Evolutionary conservation across 352 stramenopile species (phyloP), one percentile per base, ranked within the genome.

Genomic region (Phytophthora ohioensis): DNA sequence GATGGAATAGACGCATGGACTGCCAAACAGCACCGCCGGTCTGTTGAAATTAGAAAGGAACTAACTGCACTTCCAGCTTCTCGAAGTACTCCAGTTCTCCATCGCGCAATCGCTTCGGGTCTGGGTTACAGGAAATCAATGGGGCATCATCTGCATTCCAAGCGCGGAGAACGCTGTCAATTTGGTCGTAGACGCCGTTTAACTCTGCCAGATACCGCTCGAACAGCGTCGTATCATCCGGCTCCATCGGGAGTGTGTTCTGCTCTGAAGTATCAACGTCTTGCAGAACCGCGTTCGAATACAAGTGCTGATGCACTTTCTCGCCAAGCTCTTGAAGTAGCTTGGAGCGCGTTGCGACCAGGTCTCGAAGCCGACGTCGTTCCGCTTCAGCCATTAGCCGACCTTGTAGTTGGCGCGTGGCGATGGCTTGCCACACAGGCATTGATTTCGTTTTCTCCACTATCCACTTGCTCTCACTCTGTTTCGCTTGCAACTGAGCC

Each of bases 11-110:
- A 12, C 39, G 54, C 54, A 71, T 71, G 3, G 61, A 53, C 54
- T 69, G 31, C 60, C 60, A 75, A 15, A 75, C 5, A 21, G 60
- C 67, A 4, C 35, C 39, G 7, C 60, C 55, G 32, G 67, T 75
- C 30, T 56, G 48, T 31, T 56, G 35, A 12, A 62, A 71, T 43
- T 54, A 42, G 55, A 75, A 75, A 47, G 67, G 67, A 8, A 49
- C 30, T 48, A 56, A 6, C 39, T 61, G 38, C 3, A 56, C 31
- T 5, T 48, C 12, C 21, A 61, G 31, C 5, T 13, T 56, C 42
- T 68, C 60, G 42, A 61, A 55, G 34, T 48, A 57, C 21, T 67
- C 47, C 9, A 38, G 3, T 9, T 45, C 17, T 7, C 39, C 59
- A 10, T 51, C 48, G 42, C 42, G 15, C 34, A 32, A 21, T 34